A percentile compares a stretch with the other conserved stretches of the same genome.
These are phyloP conservation scores for Salvia sclarea DNA, from an alignment of 305 asterid species.

Conservation along the genomic window DNA sequence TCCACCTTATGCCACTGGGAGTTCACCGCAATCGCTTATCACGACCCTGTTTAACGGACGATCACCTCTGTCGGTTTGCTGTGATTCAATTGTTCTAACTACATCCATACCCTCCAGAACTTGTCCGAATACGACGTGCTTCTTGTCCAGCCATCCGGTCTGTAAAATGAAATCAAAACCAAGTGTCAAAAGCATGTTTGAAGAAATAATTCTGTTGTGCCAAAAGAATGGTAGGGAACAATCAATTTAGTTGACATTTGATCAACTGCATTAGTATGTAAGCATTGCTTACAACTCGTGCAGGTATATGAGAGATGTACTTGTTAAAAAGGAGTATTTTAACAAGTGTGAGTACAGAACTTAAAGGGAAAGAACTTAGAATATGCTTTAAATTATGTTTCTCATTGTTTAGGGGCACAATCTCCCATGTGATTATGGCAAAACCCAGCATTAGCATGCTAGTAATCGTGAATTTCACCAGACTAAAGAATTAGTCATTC, in stretches of 20 bases:
- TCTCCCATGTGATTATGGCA: slow-evolving; percentile 7
- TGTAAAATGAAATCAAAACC: slow-evolving; percentile 44
- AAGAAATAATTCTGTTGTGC: not conserved
- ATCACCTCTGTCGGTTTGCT: slow-evolving; percentile 93
- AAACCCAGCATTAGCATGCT: not conserved
- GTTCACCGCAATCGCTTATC: slow-evolving; percentile 87
- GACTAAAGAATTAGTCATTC: not conserved
- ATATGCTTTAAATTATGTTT: not conserved
- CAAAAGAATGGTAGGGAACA: not conserved
- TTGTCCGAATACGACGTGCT: slow-evolving; percentile 97
- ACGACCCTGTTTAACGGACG: slow-evolving; percentile 78
- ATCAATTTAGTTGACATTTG: not conserved
- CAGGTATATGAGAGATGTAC: not conserved
- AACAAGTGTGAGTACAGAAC: too few species aligned
- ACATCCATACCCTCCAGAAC: slow-evolving; percentile 93
- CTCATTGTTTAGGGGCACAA: slow-evolving; percentile 11
- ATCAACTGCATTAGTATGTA: not conserved
- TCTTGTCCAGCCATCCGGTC: slow-evolving; percentile 92
- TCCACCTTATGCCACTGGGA: slow-evolving; percentile 59
- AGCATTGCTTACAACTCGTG: not conserved
- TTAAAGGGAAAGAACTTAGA: not conserved
- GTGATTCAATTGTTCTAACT: slow-evolving; percentile 67
- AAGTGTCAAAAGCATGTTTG: slow-evolving; percentile 5
- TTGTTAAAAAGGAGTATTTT: not conserved
- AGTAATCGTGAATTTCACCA: not conserved